Conservation (phyloP, 208 protist genomes). For the Spongospora subterranea region DNA sequence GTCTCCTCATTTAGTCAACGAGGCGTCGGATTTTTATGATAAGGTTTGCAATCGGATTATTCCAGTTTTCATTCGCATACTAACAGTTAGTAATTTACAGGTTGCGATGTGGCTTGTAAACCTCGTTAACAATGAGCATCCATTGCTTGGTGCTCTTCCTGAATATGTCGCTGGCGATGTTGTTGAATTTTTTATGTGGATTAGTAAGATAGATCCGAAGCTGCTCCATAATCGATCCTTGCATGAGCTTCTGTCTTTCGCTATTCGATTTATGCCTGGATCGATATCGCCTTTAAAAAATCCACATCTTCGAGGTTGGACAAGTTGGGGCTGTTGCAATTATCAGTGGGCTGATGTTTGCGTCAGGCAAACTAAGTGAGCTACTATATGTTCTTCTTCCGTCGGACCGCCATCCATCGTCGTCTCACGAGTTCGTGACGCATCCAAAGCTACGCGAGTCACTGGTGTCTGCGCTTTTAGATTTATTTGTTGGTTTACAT, state of each 20-base stretch:
- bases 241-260: neutral
- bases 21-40: slow-evolving; percentile 5
- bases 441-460: slow-evolving; percentile 10
- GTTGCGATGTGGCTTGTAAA: neutral
- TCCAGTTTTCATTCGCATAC: too few relatives aligned
- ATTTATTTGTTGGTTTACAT: slow-evolving; percentile 2
- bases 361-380: slow-evolving; percentile 34
- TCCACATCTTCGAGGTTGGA: slow-evolving; percentile 42
- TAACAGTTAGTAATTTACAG: too few relatives aligned
- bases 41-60: neutral
- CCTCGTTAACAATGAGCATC: neutral
- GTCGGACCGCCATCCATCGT: neutral
- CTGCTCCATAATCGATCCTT: neutral
- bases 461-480: neutral
- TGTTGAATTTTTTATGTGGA: neutral
- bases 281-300: slow-evolving; percentile 13
- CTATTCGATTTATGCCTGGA: slow-evolving; percentile 16
- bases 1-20: neutral
- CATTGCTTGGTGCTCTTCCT: slow-evolving; percentile 19
- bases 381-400: slow-evolving; percentile 25
- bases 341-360: neutral
- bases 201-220: neutral
- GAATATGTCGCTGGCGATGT: slow-evolving; percentile 46
- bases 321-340: neutral
- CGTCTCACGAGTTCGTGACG: neutral